A percentile compares a stretch with the other conserved stretches of the same genome.
Conservation (phyloP, 148 eudicot species). For the Rhododendron ferrugineum region DNA sequence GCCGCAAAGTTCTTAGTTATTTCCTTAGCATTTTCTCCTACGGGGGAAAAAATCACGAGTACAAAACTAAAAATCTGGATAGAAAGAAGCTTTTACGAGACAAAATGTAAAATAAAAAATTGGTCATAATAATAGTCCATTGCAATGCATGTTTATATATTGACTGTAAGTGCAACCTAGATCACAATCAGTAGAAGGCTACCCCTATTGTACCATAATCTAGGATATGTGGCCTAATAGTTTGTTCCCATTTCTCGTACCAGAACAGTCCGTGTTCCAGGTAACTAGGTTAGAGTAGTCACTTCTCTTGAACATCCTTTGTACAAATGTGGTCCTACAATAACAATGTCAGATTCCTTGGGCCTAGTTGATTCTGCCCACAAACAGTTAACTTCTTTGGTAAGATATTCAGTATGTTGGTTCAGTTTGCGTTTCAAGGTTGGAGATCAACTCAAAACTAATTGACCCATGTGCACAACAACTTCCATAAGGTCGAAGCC, state of each 20-base stretch:
- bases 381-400: not conserved
- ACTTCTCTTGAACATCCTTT: not conserved
- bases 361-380: not conserved
- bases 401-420: not conserved
- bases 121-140: not conserved
- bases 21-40: not conserved
- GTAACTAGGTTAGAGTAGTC: not conserved
- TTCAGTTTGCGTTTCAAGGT: not conserved
- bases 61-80: not conserved
- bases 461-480: not conserved
- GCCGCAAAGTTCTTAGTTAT: not conserved
- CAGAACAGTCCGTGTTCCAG: not conserved
- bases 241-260: not conserved
- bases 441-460: not conserved
- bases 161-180: not conserved
- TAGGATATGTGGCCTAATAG: not conserved
- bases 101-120: not conserved
- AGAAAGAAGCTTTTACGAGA: not conserved
- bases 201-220: not conserved
- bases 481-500: not conserved
- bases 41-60: not conserved
- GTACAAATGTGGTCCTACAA: not conserved
- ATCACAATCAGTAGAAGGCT: not conserved
- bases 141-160: not conserved
- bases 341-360: not conserved